Evolutionary conservation across 306 rosid genomes (phyloP).

Genomic region (Lathyrus aphaca): DNA sequence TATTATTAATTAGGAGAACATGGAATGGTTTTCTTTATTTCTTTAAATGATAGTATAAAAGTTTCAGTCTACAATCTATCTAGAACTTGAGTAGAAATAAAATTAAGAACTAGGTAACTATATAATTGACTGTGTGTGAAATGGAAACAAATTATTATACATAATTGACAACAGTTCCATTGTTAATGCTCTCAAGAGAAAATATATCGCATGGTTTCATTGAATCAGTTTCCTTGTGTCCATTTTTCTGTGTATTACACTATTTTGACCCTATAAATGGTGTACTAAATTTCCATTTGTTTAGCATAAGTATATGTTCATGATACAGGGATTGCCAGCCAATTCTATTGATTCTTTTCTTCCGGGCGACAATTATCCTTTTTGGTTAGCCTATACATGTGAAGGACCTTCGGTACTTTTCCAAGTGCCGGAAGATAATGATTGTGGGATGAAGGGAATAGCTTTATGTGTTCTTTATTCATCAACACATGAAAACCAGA

Average conservation of each 20-base stretch:
- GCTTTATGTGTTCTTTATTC: constrained; percentile 16
- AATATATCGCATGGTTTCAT: too few species aligned
- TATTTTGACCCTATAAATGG: not conserved
- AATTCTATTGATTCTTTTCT: not conserved
- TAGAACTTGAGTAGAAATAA: too few species aligned
- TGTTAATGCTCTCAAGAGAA: too few species aligned
- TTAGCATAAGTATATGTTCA: not conserved
- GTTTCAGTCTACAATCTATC: too few species aligned
- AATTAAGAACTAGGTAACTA: too few species aligned
- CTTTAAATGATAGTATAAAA: too few species aligned
- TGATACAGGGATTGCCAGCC: constrained; percentile 17
- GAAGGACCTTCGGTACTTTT: constrained; percentile 6
- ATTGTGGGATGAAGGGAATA: constrained; percentile 19
- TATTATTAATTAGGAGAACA: too few species aligned
- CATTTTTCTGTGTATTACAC: not conserved
- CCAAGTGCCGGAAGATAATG: constrained; percentile 4
- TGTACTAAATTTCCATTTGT: not conserved
- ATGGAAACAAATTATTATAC: too few species aligned
- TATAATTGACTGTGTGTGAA: too few species aligned
- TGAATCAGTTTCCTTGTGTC: too few species aligned
- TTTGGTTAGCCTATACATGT: constrained; percentile 21
- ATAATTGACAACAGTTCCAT: too few species aligned
- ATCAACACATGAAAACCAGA: not conserved
- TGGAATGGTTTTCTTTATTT: too few species aligned
- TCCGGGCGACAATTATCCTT: constrained; percentile 36